phyloP scores from a whole-genome alignment of 2,329 filamentous ascomycete genomes.

The Helotiales sp. region DNA sequence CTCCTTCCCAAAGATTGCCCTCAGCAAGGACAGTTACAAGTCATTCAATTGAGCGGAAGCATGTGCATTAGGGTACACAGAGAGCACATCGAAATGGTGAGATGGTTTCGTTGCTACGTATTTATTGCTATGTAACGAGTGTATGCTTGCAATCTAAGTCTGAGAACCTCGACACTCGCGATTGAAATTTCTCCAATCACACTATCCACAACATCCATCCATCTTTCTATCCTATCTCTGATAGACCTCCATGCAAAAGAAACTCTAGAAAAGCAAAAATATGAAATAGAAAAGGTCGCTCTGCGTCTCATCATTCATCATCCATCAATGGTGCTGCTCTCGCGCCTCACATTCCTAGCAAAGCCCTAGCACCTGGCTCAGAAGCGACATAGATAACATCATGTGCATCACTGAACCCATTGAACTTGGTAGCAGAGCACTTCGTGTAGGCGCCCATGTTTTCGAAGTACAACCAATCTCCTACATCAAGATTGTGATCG shows the following conservation, averaged over 20 bases:
- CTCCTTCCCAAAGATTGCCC: too few relatives aligned
- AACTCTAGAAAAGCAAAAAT: neutral
- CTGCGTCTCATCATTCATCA: neutral
- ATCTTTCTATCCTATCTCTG: neutral
- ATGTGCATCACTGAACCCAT: conserved; percentile 91
- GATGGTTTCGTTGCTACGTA: neutral
- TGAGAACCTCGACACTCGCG: neutral
- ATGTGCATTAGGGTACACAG: neutral
- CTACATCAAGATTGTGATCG: conserved; percentile 76
- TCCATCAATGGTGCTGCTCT: neutral
- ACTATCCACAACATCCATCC: neutral
- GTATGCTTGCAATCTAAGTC: neutral
- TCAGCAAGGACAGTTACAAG: too few relatives aligned
- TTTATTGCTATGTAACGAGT: neutral
- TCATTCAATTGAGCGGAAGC: too few relatives aligned
- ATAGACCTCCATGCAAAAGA: neutral
- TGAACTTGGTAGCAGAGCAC: conserved; percentile 97
- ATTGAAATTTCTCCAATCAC: neutral
- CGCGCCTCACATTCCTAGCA: conserved; percentile 48
- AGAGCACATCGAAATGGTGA: neutral
- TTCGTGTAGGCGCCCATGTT: conserved; percentile 99
- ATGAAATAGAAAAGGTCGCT: neutral
- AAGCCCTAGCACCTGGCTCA: conserved; percentile 79
- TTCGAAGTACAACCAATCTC: conserved; percentile 98
- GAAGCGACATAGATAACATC: conserved; percentile 94